phyloP scores from a whole-genome alignment of 345 rosid genomes.

The Leavenworthia alabamica region DNA sequence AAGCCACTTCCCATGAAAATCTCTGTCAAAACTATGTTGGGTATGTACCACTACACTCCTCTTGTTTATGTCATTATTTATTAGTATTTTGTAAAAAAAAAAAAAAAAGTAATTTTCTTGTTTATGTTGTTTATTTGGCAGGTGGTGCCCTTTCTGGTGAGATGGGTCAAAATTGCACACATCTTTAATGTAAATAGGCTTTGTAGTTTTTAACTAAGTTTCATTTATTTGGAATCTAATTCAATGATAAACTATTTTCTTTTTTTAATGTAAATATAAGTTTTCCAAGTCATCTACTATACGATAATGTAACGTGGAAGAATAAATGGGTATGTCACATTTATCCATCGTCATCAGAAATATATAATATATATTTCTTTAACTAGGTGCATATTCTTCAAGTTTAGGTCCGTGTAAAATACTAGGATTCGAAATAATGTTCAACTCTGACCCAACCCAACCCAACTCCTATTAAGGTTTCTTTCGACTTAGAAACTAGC shows the following conservation, averaged over 20 bases:
- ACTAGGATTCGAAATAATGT: no score
- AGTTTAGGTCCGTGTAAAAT: no score
- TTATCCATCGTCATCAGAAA: neutral
- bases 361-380: neutral
- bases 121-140: constrained; percentile 16
- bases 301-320: neutral
- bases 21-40: constrained; percentile 97
- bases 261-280: constrained; percentile 18
- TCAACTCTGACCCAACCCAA: no score
- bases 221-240: constrained; percentile 8
- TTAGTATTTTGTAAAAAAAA: neutral
- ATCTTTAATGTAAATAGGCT: constrained; percentile 21
- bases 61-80: neutral
- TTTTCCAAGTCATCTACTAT: neutral
- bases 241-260: neutral
- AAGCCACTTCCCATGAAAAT: constrained; percentile 84
- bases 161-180: constrained; percentile 16
- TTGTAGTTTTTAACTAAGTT: constrained; percentile 9
- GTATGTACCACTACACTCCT: constrained; percentile 38
- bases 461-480: no score
- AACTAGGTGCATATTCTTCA: no score
- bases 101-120: neutral
- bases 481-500: no score
- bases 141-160: constrained; percentile 99
- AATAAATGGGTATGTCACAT: constrained; percentile 1